Evolutionary conservation across 1,139 yeast species (phyloP).

Genomic region (Candida anutae): DNA sequence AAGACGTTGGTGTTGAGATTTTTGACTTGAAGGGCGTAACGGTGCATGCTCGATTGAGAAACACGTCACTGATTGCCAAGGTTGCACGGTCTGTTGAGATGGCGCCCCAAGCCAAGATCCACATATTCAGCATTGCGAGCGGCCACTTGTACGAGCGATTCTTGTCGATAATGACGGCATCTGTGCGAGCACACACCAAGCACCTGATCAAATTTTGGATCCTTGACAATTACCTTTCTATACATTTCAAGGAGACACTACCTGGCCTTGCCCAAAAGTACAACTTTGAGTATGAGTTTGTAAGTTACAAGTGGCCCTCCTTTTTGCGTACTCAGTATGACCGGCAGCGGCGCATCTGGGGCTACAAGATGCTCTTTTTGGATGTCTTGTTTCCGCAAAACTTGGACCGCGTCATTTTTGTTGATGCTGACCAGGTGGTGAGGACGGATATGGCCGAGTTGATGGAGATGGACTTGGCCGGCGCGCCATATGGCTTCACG

Average conservation of each 20-base stretch:
- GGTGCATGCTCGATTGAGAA: conserved; percentile 11
- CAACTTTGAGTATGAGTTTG: conserved; percentile 59
- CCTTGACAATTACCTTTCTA: conserved; percentile 70
- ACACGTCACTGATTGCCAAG: conserved; percentile 31
- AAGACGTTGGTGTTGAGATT: conserved; percentile 17
- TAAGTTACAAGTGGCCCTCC: conserved; percentile 85
- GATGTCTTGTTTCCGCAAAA: conserved; percentile 83
- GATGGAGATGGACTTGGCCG: conserved; percentile 57
- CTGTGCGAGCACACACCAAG: conserved; percentile 57
- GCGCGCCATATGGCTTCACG: conserved; percentile 77
- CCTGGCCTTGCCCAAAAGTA: conserved; percentile 53
- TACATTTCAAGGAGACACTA: conserved; percentile 54
- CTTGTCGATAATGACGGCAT: conserved; percentile 68
- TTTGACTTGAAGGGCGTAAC: conserved; percentile 39
- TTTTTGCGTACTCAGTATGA: conserved; percentile 79
- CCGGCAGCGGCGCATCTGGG: conserved; percentile 78
- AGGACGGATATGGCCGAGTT: conserved; percentile 67
- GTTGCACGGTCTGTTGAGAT: conserved; percentile 35
- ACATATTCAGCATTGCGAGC: conserved; percentile 78
- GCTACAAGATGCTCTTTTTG: conserved; percentile 74
- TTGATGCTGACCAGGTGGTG: conserved; percentile 79
- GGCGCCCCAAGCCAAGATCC: conserved; percentile 47
- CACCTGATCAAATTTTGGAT: conserved; percentile 80
- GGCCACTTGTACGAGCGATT: conserved; percentile 73
- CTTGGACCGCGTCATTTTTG: conserved; percentile 68